Evolutionary conservation across 371 early-diverging fungal genomes (phyloP), one percentile per base, ranked within the genome.

Genomic region (Phascolomyces articulosus): DNA sequence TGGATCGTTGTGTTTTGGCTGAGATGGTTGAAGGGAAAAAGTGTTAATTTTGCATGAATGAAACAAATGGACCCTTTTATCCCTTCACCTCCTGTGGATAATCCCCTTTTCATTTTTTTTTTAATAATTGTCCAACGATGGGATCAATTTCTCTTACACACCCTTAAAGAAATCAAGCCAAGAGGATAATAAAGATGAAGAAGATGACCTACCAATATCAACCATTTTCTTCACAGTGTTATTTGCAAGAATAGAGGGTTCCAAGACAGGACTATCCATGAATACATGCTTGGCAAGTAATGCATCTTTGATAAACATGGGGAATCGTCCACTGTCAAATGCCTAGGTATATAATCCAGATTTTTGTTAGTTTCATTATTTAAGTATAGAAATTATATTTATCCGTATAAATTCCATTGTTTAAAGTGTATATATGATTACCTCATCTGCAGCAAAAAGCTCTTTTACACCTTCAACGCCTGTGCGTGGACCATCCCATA

Each of bases 401-500:
- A n/a, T n/a, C n/a, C n/a, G n/a, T n/a, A n/a, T n/a, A n/a, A n/a
- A n/a, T n/a, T n/a, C n/a, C n/a, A n/a, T n/a, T n/a, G n/a, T n/a
- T n/a, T n/a, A n/a, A n/a, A n/a, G n/a, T n/a, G 34, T 0, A 34
- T 34, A 34, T 59, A 21, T 49, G 7, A 2, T 51, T 73, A 91
- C 94, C 80, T 95, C 91, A 67, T 95, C 95, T 0, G 94, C 95
- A n/a, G 91, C 93, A 84, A 95, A 96, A 15, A 87, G 59, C 38
- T 84, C 79, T 38, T 83, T 82, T 0, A 91, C 95, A 4, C 90
- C 93, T 20, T 93, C 90, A 3, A 93, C 55, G 3, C 97, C 97
- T 21, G 93, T 89, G 34, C 93, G 79, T 29, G 95, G 92, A 10
- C 98, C 98, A 67, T 96, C 96, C 98, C 98, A 98, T 60, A 93